A percentile compares a stretch with the other conserved stretches of the same genome.
These are phyloP conservation scores for Candida mesenterica DNA, from an alignment of 1,139 yeast species.

Conservation along the genomic window DNA sequence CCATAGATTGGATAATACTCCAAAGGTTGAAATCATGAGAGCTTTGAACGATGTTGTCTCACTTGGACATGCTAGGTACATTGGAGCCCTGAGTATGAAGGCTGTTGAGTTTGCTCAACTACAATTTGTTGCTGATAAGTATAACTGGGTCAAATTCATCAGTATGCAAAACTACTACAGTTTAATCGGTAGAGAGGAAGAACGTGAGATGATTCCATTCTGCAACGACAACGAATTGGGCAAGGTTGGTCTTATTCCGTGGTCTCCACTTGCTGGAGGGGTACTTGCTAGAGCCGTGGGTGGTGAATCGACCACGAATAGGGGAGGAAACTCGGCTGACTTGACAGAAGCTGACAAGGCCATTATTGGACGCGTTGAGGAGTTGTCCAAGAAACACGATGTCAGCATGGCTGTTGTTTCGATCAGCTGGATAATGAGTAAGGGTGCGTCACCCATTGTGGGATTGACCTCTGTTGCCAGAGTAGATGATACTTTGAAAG, in stretches of 20 bases:
- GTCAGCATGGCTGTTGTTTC: conserved; percentile 54
- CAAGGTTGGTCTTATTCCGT: conserved; percentile 50
- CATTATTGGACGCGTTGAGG: conserved; percentile 52
- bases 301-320: conserved; percentile 17
- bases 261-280: conserved; percentile 53
- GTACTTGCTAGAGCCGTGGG: conserved; percentile 40
- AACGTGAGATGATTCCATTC: conserved; percentile 56
- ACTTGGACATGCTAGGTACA: conserved; percentile 16
- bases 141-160: conserved; percentile 44
- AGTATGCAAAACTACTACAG: conserved; percentile 61
- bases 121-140: conserved; percentile 17
- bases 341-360: conserved; percentile 26
- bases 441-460: conserved; percentile 53
- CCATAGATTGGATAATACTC: conserved; percentile 17
- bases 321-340: conserved; percentile 12
- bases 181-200: conserved; percentile 57
- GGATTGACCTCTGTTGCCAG: conserved; percentile 51
- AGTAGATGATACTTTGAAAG: conserved; percentile 51
- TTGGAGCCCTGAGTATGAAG: conserved; percentile 20
- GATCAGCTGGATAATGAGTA: conserved; percentile 52
- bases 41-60: conserved; percentile 18
- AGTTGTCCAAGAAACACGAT: conserved; percentile 42
- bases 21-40: conserved; percentile 18
- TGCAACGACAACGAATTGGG: conserved; percentile 36
- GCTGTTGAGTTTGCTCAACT: conserved; percentile 18